Evolutionary conservation across 176 grass and related monocot species (phyloP), one percentile per base, ranked within the genome.

Genomic region (Aechmea fasciata): DNA sequence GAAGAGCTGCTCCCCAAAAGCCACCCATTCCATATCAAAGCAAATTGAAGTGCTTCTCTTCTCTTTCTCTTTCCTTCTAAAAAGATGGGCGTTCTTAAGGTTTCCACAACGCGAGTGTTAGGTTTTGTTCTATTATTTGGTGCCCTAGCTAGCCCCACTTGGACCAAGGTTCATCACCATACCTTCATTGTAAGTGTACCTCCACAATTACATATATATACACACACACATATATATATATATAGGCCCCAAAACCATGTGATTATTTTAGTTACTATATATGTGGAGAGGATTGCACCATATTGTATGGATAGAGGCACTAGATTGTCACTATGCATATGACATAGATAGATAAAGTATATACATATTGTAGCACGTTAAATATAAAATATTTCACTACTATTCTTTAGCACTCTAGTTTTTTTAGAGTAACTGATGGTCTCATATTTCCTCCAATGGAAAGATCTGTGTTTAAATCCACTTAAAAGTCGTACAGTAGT

Each of bases 141-240:
- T 52, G 17, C 65, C 17, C 64, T 72, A 22, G 25, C 52, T 49
- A 52, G 77, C 23, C 49, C 70, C 1, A 11, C 20, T 68, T 68
- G 61, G 28, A 70, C 62, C 9, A 69, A 59, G 50, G 62, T 5
- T 63, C 78, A 49, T 74, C 70, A 74, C 50, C 64, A n/a, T 47
- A 73, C 70, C 51, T 80, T 80, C 49, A 19, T 80, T 24, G 78
- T 80, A 68, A 80, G 78, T 80, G 41, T 69, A 22, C 23, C 54
- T 48, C 12, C 23, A 48, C 19, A 67, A 19, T 76, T 75, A 41
- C 33, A 41, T 7, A 41, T 41, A 41, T 41, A 41, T 3, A 33
- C 6, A 1, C 51, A 54, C 11, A 33, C 29, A 33, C 4, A 33
- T 33, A 33, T 7, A 41, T 6, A 41, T 41, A 2, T 7, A 55